Percentiles rank a stretch among this genome's conserved stretches.
These are phyloP conservation scores for Durusdinium trenchii DNA, from an alignment of 73 alveolate genomes.

Conservation along the genomic window DNA sequence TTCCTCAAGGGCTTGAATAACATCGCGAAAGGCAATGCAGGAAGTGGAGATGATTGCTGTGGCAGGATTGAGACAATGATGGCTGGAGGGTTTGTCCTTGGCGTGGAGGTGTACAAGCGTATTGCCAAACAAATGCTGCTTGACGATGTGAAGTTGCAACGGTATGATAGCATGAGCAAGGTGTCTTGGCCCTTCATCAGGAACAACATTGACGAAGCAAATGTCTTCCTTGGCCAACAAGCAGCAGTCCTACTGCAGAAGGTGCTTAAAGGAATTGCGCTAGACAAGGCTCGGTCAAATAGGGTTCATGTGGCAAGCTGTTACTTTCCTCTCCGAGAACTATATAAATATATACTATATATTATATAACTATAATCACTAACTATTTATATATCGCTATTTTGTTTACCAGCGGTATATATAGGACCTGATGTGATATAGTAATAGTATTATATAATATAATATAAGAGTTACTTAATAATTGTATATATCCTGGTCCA, in stretches of 20 bases:
- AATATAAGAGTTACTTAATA: background rate
- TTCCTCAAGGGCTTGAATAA: background rate
- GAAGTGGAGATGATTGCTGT: background rate
- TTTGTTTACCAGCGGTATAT: background rate
- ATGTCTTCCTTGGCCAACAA: background rate
- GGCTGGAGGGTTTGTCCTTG: background rate
- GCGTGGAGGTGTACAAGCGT: slow-evolving; percentile 7
- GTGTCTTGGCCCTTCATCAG: background rate
- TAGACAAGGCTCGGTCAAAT: background rate
- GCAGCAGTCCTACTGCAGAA: background rate
- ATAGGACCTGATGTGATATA: background rate
- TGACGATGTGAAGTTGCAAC: background rate
- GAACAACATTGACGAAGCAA: background rate
- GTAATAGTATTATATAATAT: no score
- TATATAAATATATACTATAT: no score
- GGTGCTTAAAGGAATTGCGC: background rate
- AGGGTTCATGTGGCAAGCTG: background rate
- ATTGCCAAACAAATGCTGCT: background rate
- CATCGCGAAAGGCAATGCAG: background rate
- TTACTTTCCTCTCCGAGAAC: background rate
- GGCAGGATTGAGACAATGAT: no score
- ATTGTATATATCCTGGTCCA: background rate
- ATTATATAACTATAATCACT: background rate
- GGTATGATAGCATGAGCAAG: background rate
- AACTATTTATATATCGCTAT: background rate